Percentiles rank a stretch among this genome's conserved stretches.
These are phyloP conservation scores for Zygosaccharomyces pseudobailii DNA, from an alignment of 1,139 yeast genomes.

Conservation along the genomic window DNA sequence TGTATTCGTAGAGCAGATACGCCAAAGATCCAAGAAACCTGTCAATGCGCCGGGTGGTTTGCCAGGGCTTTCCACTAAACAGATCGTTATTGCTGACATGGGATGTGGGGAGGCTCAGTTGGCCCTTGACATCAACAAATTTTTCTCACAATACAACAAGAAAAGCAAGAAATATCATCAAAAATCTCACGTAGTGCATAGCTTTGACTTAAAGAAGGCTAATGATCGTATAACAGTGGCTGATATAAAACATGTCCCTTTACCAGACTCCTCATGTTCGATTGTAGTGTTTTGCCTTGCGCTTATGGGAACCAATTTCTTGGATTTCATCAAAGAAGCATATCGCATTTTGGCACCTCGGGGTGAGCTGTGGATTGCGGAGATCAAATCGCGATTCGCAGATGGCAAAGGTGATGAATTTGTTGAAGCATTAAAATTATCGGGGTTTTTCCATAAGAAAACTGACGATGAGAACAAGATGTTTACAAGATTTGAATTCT, in stretches of 20 bases:
- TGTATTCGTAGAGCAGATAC: conserved; percentile 71
- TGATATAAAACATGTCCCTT: conserved; percentile 86
- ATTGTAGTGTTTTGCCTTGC: conserved; percentile 89
- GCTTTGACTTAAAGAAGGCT: conserved; percentile 83
- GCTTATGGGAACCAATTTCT: conserved; percentile 93
- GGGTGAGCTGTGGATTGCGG: conserved; percentile 97
- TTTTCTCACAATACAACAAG: conserved; percentile 39
- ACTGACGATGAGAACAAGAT: conserved; percentile 87
- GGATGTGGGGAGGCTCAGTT: conserved; percentile 97
- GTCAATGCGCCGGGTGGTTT: conserved; percentile 94
- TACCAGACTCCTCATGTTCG: conserved; percentile 70
- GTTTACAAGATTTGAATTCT: conserved; percentile 93
- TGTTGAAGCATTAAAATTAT: conserved; percentile 65
- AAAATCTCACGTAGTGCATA: conserved; percentile 62
- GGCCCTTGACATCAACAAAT: conserved; percentile 57
- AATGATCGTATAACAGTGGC: conserved; percentile 92
- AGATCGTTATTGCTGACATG: conserved; percentile 88
- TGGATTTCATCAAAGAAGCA: conserved; percentile 89
- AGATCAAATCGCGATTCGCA: conserved; percentile 84
- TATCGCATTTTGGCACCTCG: conserved; percentile 79
- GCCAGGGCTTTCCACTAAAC: conserved; percentile 58
- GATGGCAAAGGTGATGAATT: conserved; percentile 68
- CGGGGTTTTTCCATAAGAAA: conserved; percentile 82
- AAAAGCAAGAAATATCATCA: conserved; percentile 31
- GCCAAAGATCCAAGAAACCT: conserved; percentile 55